Percentiles rank a stretch among this genome's conserved stretches.
Evolutionary conservation across 139 green algal species (phyloP).

Genomic region (Marvania coccoides): DNA sequence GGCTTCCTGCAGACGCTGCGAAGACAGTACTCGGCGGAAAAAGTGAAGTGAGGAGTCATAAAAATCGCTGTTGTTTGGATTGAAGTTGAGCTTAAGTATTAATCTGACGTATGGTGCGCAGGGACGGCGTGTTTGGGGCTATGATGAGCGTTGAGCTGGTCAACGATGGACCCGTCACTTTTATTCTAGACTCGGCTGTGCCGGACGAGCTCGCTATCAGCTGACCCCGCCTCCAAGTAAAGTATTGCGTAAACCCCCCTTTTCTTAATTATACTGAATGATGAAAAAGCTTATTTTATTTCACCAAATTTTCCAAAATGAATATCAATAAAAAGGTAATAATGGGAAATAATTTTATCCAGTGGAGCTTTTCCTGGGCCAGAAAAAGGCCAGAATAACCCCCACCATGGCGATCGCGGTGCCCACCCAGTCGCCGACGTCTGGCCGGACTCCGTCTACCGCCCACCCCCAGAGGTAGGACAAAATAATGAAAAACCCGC

Average conservation of each 20-base stretch:
- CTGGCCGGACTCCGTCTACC: constrained; percentile 56
- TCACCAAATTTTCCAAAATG: neutral
- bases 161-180: constrained; percentile 51
- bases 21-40: constrained; percentile 30
- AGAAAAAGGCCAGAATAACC: constrained; percentile 65
- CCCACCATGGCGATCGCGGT: constrained; percentile 59
- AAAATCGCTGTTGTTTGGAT: too few relatives aligned
- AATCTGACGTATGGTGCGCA: neutral
- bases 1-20: constrained; percentile 43
- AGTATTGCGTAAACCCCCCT: neutral
- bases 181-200: constrained; percentile 10
- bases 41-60: too few relatives aligned
- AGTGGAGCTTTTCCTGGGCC: constrained; percentile 27
- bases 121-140: constrained; percentile 43
- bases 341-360: neutral
- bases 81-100: too few relatives aligned
- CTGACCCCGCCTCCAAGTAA: neutral
- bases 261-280: neutral
- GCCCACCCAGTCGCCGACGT: constrained; percentile 71
- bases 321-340: neutral
- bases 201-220: neutral
- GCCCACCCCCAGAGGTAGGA: constrained; percentile 76
- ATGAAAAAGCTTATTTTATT: neutral
- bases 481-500: constrained; percentile 84
- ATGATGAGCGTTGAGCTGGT: constrained; percentile 65